Conservation (phyloP, 108 stramenopile species). For the Licmophora abbreviata region DNA sequence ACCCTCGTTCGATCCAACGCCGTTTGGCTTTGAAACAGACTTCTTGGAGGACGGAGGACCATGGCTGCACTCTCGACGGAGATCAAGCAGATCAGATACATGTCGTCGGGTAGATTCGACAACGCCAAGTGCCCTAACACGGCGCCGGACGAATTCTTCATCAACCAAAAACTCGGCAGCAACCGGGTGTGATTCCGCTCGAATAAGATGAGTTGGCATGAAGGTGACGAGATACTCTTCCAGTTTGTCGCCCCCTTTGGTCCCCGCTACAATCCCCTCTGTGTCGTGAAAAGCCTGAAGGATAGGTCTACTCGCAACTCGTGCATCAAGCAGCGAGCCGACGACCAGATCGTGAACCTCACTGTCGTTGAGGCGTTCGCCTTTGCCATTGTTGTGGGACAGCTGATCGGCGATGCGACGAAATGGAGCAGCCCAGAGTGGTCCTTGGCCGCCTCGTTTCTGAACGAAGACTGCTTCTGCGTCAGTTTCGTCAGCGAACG, state of each 20-base stretch:
- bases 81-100: constrained; percentile 71
- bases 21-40: neutral
- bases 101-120: constrained; percentile 74
- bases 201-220: constrained; percentile 67
- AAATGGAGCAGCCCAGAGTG: constrained; percentile 27
- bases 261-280: constrained; percentile 27
- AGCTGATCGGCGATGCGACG: constrained; percentile 20
- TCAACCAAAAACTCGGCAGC: constrained; percentile 59
- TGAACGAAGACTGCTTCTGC: no score
- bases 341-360: constrained; percentile 38
- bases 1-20: neutral
- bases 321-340: constrained; percentile 27
- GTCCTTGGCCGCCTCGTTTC: constrained; percentile 7
- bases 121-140: constrained; percentile 61
- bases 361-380: constrained; percentile 16
- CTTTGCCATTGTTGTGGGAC: constrained; percentile 6
- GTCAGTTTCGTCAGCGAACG: constrained; percentile 40
- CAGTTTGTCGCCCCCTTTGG: constrained; percentile 54
- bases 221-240: constrained; percentile 75
- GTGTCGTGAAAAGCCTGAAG: constrained; percentile 23
- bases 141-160: constrained; percentile 51
- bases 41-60: neutral
- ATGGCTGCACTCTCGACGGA: constrained; percentile 33
- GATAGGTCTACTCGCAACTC: constrained; percentile 13
- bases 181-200: constrained; percentile 40